A percentile compares a stretch with the other conserved stretches of the same genome.
phyloP scores from a whole-genome alignment of 1,284 basidiomycete species.

The Cutaneotrichosporon spelunceum region DNA sequence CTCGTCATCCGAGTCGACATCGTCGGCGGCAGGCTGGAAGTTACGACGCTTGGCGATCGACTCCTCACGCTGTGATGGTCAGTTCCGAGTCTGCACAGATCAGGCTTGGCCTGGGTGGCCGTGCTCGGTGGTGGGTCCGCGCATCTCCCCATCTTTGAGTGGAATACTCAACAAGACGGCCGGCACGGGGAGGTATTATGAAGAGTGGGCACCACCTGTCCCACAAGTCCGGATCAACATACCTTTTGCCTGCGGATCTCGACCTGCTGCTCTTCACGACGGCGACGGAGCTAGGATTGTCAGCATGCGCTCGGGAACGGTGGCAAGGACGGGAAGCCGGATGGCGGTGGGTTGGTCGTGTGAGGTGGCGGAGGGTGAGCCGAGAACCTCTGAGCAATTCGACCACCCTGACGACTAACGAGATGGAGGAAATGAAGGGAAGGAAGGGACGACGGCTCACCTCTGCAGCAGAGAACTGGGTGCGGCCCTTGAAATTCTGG shows the following conservation, averaged over 20 bases:
- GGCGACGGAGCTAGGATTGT: conserved; percentile 66
- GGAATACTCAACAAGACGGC: not conserved
- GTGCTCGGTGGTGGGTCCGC: not conserved
- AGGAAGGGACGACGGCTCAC: conserved; percentile 24
- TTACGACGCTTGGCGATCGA: conserved; percentile 95
- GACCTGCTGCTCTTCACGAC: conserved; percentile 93
- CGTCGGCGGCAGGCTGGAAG: conserved; percentile 66
- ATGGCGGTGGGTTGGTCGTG: not conserved
- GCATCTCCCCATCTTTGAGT: not conserved
- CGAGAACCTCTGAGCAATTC: conserved; percentile 7
- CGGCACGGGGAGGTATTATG: not conserved
- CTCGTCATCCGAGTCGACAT: conserved; percentile 79
- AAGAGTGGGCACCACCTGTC: not conserved
- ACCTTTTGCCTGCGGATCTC: conserved; percentile 91
- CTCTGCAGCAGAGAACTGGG: conserved; percentile 52
- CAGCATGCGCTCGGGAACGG: not conserved
- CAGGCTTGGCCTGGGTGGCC: not conserved
- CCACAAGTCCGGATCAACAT: conserved; percentile 17
- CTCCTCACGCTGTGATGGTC: conserved; percentile 66
- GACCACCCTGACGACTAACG: not conserved
- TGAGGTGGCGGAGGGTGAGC: not conserved
- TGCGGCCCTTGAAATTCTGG: conserved; percentile 53
- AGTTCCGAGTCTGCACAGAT: not conserved
- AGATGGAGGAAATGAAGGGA: not conserved
- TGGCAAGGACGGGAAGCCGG: conserved; percentile 1